A percentile compares a stretch with the other conserved stretches of the same genome.
Conservation (phyloP, 192 early-diverging fungal genomes). For the Entomortierella parvispora region DNA sequence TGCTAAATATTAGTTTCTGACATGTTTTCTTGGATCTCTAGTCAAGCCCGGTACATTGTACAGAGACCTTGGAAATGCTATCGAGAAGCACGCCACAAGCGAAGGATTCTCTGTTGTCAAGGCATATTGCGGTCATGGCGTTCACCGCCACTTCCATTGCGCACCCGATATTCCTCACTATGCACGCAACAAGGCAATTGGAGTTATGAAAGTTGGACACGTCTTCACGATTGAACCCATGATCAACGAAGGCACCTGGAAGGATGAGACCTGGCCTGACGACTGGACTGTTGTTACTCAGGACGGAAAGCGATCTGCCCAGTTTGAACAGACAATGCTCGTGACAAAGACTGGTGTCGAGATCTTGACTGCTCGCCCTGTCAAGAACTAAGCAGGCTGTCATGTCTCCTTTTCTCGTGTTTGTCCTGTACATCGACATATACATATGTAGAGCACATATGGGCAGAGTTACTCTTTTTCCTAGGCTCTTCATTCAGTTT, state of each 20-base stretch:
- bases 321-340: constrained; percentile 96
- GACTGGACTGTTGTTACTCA: constrained; percentile 90
- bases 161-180: constrained; percentile 95
- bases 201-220: constrained; percentile 95
- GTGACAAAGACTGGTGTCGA: constrained; percentile 94
- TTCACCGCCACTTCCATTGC: constrained; percentile 87
- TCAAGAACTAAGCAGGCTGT: neutral
- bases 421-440: no score
- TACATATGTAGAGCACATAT: no score
- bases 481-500: no score
- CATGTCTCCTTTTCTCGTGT: no score
- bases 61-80: constrained; percentile 91
- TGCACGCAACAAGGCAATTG: constrained; percentile 92
- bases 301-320: constrained; percentile 95
- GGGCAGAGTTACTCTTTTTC: no score
- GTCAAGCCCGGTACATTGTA: constrained; percentile 93
- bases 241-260: constrained; percentile 89
- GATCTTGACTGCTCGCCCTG: constrained; percentile 67
- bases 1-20: no score
- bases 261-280: constrained; percentile 79
- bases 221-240: constrained; percentile 99
- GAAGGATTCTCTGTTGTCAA: constrained; percentile 93
- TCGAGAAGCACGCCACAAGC: constrained; percentile 85
- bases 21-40: no score
- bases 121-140: constrained; percentile 94